These are phyloP conservation scores for Chlorella sp. DNA, from an alignment of 139 green algal genomes.

Conservation along the genomic window DNA sequence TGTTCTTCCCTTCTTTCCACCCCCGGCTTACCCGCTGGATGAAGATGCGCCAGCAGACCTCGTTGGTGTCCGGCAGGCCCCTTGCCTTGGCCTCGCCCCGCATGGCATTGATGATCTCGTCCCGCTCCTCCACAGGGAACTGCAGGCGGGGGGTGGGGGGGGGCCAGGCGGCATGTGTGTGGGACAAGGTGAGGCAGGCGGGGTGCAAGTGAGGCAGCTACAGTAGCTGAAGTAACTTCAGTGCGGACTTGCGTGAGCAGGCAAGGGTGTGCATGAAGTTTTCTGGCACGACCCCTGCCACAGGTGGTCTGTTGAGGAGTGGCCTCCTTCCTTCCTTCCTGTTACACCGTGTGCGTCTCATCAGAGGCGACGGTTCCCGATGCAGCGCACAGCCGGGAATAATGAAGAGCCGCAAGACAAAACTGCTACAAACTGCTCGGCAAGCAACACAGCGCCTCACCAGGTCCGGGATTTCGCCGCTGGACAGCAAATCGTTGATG, in stretches of 20 bases:
- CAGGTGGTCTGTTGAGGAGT: not conserved
- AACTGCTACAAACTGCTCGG: no score
- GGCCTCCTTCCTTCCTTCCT: not conserved
- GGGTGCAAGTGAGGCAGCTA: not conserved
- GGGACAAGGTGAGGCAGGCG: not conserved
- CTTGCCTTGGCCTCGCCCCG: slow-evolving; percentile 82
- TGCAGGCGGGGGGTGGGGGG: no score
- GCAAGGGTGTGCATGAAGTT: no score
- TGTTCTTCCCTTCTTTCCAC: not conserved
- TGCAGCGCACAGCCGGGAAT: no score
- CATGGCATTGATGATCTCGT: slow-evolving; percentile 91
- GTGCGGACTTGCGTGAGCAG: no score
- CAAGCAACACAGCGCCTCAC: not conserved
- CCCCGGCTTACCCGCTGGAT: slow-evolving; percentile 68
- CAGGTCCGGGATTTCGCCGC: slow-evolving; percentile 88
- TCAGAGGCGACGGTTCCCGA: no score
- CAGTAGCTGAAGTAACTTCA: not conserved
- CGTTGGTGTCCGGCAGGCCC: slow-evolving; percentile 80
- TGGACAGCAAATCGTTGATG: slow-evolving; percentile 90
- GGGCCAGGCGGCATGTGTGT: no score
- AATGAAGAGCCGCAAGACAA: no score
- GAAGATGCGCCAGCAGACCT: slow-evolving; percentile 89
- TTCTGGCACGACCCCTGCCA: not conserved
- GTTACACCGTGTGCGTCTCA: no score
- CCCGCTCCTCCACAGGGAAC: slow-evolving; percentile 87